These are phyloP conservation scores for Andrographis paniculata DNA, from an alignment of 305 asterid genomes.

Conservation along the genomic window DNA sequence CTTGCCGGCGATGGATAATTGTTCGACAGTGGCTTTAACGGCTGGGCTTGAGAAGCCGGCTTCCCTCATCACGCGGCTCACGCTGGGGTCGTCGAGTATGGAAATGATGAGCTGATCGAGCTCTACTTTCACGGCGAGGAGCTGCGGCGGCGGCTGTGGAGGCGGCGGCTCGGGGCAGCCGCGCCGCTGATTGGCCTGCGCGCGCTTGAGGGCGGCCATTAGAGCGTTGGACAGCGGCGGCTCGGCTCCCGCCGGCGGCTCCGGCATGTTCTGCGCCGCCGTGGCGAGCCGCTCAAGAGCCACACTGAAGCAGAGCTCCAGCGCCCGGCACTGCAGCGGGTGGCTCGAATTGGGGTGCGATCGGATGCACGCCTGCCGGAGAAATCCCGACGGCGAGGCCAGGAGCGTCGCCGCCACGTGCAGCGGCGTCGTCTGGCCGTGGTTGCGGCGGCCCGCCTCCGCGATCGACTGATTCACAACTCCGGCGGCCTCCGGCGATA, in stretches of 20 bases:
- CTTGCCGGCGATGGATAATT: constrained; percentile 20
- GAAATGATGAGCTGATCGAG: constrained; percentile 82
- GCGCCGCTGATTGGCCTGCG: constrained; percentile 86
- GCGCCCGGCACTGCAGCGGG: constrained; percentile 90
- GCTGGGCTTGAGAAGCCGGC: constrained; percentile 92
- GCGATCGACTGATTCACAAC: constrained; percentile 73
- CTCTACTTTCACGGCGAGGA: constrained; percentile 86
- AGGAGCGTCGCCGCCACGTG: constrained; percentile 91
- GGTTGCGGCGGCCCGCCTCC: constrained; percentile 75
- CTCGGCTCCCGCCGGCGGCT: constrained; percentile 37
- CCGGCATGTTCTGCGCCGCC: constrained; percentile 34
- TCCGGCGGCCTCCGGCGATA: constrained; percentile 73
- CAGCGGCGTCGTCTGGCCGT: constrained; percentile 86
- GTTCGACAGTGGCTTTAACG: constrained; percentile 76
- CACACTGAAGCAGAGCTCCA: constrained; percentile 86
- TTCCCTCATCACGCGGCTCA: constrained; percentile 88
- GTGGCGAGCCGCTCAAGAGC: constrained; percentile 77
- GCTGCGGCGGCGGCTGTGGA: constrained; percentile 90
- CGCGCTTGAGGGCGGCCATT: constrained; percentile 87
- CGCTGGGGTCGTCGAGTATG: constrained; percentile 89
- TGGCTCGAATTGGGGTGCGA: constrained; percentile 92
- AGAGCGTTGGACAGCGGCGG: constrained; percentile 89
- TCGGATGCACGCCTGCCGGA: constrained; percentile 78
- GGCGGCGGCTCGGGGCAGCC: constrained; percentile 95
- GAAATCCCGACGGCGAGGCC: constrained; percentile 55